Evolutionary conservation across 2,329 filamentous ascomycete species (phyloP).

Genomic region (Ambrosiella beaveri): DNA sequence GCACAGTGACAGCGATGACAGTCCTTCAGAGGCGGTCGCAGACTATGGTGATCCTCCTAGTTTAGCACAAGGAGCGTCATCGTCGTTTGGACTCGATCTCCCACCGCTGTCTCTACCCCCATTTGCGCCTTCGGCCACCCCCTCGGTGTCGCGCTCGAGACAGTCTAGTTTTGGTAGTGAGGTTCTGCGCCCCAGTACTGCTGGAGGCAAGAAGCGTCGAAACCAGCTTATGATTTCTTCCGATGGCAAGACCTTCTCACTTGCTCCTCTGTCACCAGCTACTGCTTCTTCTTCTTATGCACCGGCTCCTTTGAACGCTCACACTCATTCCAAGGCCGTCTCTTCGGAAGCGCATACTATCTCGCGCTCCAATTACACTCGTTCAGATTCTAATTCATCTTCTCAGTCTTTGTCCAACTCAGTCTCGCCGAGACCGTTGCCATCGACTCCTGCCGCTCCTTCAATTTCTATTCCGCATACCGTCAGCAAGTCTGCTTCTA

Average conservation of each 20-base stretch:
- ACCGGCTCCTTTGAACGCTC: conserved; percentile 14
- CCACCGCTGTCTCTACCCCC: conserved; percentile 3
- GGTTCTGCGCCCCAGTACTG: conserved; percentile 8
- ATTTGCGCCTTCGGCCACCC: conserved; percentile 4
- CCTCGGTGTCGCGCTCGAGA: conserved; percentile 1
- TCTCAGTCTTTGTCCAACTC: conserved; percentile 2
- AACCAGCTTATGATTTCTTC: conserved; percentile 34
- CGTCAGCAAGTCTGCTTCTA: conserved; percentile 1
- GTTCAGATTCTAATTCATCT: conserved; percentile 4
- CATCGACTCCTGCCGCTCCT: conserved; percentile 1
- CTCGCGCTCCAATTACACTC: conserved; percentile 6
- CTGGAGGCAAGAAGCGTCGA: conserved; percentile 17
- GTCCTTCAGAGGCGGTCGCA: conserved; percentile 3
- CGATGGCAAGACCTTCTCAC: conserved; percentile 39
- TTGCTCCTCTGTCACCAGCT: conserved; percentile 21
- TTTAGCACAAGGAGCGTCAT: conserved; percentile 8
- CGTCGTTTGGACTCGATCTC: conserved; percentile 4
- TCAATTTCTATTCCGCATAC: not conserved
- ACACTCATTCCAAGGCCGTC: conserved; percentile 4
- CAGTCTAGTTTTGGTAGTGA: conserved; percentile 4
- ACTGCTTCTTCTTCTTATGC: conserved; percentile 12
- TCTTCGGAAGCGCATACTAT: not conserved
- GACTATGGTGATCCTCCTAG: conserved; percentile 10
- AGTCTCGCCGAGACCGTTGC: conserved; percentile 9
- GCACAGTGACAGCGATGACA: not conserved